phyloP scores from a whole-genome alignment of 2,329 filamentous ascomycete genomes.

The Aureobasidium subglaciale region DNA sequence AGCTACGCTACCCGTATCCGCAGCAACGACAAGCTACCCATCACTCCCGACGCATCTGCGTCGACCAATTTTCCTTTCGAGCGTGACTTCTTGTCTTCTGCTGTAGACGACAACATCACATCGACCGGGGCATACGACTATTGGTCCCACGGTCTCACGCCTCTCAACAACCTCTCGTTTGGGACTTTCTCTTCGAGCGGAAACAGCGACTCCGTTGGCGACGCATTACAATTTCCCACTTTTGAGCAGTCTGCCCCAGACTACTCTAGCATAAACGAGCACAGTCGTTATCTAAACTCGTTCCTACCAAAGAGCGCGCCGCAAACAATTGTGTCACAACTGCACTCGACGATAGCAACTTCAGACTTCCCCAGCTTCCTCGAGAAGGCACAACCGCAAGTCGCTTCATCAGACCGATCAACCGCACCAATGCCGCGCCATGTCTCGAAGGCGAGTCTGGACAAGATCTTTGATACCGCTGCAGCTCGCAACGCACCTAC shows the following conservation, averaged over 20 bases:
- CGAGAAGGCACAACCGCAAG: not conserved
- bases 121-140: not conserved
- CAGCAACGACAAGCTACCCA: not conserved
- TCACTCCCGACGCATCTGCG: not conserved
- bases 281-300: not conserved
- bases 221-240: not conserved
- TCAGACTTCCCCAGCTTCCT: not conserved
- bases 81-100: not conserved
- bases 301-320: not conserved
- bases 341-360: not conserved
- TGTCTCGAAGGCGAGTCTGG: constrained; percentile 25
- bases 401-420: not conserved
- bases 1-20: not conserved
- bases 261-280: not conserved
- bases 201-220: not conserved
- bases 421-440: constrained; percentile 6
- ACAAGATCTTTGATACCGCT: constrained; percentile 17
- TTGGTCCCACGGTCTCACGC: not conserved
- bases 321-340: not conserved
- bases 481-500: not conserved
- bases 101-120: not conserved
- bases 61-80: not conserved
- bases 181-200: not conserved
- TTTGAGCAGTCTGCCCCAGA: not conserved
- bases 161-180: constrained; percentile 1